Conservation (phyloP, 2,329 filamentous ascomycete species). For the Colletotrichum neosansevieriae region DNA sequence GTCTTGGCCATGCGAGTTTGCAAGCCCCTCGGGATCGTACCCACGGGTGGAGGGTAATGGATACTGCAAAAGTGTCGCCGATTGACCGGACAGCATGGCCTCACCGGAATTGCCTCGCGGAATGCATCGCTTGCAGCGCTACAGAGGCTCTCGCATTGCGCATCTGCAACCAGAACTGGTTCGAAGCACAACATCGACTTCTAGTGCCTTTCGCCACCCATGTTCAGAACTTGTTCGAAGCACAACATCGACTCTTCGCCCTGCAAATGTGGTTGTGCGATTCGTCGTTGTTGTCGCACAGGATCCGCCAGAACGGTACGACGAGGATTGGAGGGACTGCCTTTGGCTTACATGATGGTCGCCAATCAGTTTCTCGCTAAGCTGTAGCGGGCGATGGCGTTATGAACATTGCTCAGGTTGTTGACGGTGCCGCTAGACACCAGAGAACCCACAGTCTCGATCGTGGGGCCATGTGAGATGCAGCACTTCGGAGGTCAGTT, state of each 20-base stretch:
- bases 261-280: neutral
- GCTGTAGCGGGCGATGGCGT: constrained; percentile 23
- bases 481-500: constrained; percentile 9
- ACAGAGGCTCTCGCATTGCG: constrained; percentile 17
- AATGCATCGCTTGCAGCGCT: constrained; percentile 27
- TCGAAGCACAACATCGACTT: constrained; percentile 17
- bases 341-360: constrained; percentile 22
- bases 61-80: constrained; percentile 30
- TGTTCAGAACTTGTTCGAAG: constrained; percentile 33
- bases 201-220: too few relatives aligned
- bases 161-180: constrained; percentile 32
- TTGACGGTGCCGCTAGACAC: constrained; percentile 11
- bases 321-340: constrained; percentile 21
- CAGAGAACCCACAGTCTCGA: constrained; percentile 28
- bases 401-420: constrained; percentile 2
- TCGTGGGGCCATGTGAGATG: constrained; percentile 33
- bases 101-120: constrained; percentile 24
- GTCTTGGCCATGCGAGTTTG: constrained; percentile 33
- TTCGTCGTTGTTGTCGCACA: constrained; percentile 19
- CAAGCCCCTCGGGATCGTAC: constrained; percentile 25
- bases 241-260: neutral
- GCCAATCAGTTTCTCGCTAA: constrained; percentile 26
- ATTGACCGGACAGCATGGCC: constrained; percentile 26
- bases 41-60: constrained; percentile 29
- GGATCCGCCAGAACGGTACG: constrained; percentile 21